phyloP scores from a whole-genome alignment of 2,329 filamentous ascomycete species.

The Aspergillus nomiae region DNA sequence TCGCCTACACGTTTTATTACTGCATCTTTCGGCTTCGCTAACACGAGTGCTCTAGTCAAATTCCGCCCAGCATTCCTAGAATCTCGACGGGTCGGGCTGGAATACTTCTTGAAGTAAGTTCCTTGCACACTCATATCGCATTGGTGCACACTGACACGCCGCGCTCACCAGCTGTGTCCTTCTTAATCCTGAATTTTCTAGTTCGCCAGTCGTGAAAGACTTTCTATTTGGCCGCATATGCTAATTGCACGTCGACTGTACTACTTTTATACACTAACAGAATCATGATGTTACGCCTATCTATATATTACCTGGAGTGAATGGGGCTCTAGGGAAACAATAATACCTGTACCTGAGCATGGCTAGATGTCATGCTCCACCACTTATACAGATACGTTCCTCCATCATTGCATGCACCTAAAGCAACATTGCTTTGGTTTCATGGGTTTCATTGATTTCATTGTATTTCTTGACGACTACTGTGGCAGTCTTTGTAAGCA shows the following conservation, averaged over 20 bases:
- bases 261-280: background rate
- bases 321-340: background rate
- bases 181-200: constrained; percentile 89
- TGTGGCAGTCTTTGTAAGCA: background rate
- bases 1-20: background rate
- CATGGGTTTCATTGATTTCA: background rate
- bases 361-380: background rate
- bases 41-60: constrained; percentile 47
- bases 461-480: background rate
- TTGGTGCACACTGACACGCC: background rate
- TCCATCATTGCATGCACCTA: background rate
- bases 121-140: background rate
- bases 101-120: constrained; percentile 89
- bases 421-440: background rate
- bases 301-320: constrained; percentile 5
- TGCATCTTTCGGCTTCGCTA: background rate
- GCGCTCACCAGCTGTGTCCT: constrained; percentile 70
- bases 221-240: constrained; percentile 68
- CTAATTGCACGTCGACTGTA: constrained; percentile 12
- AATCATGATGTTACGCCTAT: constrained; percentile 11
- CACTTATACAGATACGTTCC: background rate
- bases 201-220: constrained; percentile 86
- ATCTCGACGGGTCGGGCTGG: constrained; percentile 75
- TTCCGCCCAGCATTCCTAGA: constrained; percentile 86
- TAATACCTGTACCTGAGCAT: background rate